phyloP scores from a whole-genome alignment of 768 basidiomycete genomes.

The Xerocomellus chrysenteron region DNA sequence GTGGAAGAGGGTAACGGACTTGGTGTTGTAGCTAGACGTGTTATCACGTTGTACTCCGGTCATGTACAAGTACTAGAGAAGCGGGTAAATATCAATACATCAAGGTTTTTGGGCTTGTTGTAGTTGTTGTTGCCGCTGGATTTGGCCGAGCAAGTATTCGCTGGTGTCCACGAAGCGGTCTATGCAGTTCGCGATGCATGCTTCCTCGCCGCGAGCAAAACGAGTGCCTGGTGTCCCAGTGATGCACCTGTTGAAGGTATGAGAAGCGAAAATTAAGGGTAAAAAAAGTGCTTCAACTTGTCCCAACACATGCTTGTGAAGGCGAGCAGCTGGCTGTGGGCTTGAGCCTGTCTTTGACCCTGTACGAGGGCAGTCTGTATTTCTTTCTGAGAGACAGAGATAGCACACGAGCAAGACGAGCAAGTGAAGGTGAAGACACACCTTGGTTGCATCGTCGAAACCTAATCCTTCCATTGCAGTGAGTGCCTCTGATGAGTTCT shows the following conservation, averaged over 20 bases:
- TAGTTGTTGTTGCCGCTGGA: conserved; percentile 51
- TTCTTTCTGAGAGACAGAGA: conserved; percentile 61
- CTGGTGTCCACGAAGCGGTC: conserved; percentile 89
- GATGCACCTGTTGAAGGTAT: conserved; percentile 60
- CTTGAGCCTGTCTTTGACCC: conserved; percentile 80
- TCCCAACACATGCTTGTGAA: conserved; percentile 90
- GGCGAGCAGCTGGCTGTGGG: conserved; percentile 68
- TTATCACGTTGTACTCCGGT: conserved; percentile 7
- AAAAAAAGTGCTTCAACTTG: conserved; percentile 56
- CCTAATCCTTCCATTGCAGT: conserved; percentile 39
- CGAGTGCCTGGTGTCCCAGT: conserved; percentile 73
- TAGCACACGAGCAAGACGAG: conserved; percentile 5
- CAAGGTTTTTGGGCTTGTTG: conserved; percentile 34
- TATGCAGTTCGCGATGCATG: conserved; percentile 86
- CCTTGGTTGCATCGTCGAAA: conserved; percentile 80
- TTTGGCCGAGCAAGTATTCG: conserved; percentile 73
- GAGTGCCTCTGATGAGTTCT: conserved; percentile 25
- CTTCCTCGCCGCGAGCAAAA: conserved; percentile 78
- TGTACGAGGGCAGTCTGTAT: conserved; percentile 74
- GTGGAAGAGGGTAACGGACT: conserved; percentile 40
- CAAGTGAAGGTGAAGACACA: conserved; percentile 24
- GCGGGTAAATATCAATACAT: not conserved
- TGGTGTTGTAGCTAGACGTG: conserved; percentile 17
- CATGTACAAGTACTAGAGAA: conserved; percentile 4
- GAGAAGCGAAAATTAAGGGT: not conserved